Evolutionary conservation across 2,329 filamentous ascomycete genomes (phyloP).

Genomic region (Penicillium brevicompactum): DNA sequence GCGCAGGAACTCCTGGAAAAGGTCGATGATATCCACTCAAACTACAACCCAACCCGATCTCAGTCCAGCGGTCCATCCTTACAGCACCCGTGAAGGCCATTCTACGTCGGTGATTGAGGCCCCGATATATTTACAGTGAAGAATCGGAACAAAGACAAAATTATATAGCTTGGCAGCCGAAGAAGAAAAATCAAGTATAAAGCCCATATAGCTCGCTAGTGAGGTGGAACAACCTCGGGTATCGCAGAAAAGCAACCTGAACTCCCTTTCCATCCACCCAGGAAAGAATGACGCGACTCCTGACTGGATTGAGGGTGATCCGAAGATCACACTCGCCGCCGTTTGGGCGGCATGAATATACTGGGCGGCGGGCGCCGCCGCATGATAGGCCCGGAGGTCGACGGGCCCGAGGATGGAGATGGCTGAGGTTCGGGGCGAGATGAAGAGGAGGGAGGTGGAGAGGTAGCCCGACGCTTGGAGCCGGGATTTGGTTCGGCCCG

Average conservation of each 20-base stretch:
- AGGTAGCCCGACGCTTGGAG: conserved; percentile 16
- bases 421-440: background rate
- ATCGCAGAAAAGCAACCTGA: background rate
- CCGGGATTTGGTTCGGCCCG: background rate
- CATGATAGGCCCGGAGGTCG: conserved; percentile 12
- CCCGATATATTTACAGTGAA: background rate
- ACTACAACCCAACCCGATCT: too few species aligned
- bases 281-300: background rate
- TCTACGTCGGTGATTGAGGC: too few species aligned
- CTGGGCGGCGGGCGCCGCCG: conserved; percentile 35
- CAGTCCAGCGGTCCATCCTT: too few species aligned
- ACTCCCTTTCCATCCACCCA: background rate
- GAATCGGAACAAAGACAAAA: background rate
- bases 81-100: too few species aligned
- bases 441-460: background rate
- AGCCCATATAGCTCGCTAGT: background rate
- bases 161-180: background rate
- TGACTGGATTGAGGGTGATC: background rate
- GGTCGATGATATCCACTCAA: too few species aligned
- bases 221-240: conserved; percentile 6
- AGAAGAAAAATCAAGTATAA: background rate
- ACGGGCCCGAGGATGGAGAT: background rate
- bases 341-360: conserved; percentile 37
- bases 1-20: too few species aligned
- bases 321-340: conserved; percentile 24